These are phyloP conservation scores for Colletotrichum kahawae DNA, from an alignment of 2,329 filamentous ascomycete genomes.

Conservation along the genomic window DNA sequence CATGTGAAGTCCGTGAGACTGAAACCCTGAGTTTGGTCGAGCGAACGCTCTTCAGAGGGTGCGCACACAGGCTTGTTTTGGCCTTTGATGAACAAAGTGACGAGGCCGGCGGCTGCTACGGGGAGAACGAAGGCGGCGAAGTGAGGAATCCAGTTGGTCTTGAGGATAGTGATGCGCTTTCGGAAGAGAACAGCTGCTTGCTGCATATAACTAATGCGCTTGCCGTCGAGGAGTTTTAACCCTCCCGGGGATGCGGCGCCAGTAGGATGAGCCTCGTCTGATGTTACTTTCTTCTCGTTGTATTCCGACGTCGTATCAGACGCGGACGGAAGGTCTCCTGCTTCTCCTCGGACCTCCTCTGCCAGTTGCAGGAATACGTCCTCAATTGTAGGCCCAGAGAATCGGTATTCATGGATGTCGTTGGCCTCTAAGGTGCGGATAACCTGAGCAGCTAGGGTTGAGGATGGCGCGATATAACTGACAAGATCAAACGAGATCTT, in stretches of 20 bases:
- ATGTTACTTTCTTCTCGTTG: conserved; percentile 31
- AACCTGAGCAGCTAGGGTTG: conserved; percentile 72
- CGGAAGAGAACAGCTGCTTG: conserved; percentile 78
- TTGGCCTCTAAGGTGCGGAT: conserved; percentile 71
- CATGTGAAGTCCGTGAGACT: conserved; percentile 38
- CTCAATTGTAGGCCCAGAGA: conserved; percentile 89
- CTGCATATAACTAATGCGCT: conserved; percentile 68
- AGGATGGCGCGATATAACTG: conserved; percentile 74
- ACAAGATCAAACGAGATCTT: conserved; percentile 72
- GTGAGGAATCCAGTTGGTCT: conserved; percentile 80
- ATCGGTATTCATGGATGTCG: conserved; percentile 78
- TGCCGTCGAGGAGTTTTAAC: conserved; percentile 69
- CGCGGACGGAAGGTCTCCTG: not conserved
- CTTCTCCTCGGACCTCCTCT: conserved; percentile 69
- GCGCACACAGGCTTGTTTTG: conserved; percentile 58
- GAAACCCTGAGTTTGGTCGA: conserved; percentile 40
- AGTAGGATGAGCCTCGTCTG: not conserved
- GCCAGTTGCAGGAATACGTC: conserved; percentile 89
- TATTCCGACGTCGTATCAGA: not conserved
- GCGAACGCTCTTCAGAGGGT: conserved; percentile 51
- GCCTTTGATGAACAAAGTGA: conserved; percentile 74
- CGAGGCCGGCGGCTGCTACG: conserved; percentile 78
- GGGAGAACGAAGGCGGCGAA: conserved; percentile 77
- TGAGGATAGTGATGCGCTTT: conserved; percentile 79
- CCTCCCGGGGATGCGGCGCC: conserved; percentile 29